These are phyloP conservation scores for Populus trichocarpa DNA, from an alignment of 441 rosid species.

Conservation along the genomic window DNA sequence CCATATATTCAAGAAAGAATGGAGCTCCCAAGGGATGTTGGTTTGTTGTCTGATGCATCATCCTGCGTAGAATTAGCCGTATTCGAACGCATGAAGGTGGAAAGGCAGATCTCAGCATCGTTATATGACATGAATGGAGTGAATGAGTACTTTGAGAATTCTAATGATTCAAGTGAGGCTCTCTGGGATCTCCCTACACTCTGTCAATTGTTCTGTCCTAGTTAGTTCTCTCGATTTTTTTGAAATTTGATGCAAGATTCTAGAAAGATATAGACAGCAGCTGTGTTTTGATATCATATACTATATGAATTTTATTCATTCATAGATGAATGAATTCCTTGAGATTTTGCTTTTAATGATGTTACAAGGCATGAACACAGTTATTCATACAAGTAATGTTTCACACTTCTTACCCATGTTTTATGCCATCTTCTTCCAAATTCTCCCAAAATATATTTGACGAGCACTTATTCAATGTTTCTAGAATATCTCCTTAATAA, in stretches of 20 bases:
- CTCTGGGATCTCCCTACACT: conserved; percentile 60
- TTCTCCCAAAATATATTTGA: too few relatives aligned
- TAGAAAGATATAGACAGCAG: not conserved
- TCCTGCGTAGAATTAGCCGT: conserved; percentile 27
- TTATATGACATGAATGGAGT: conserved; percentile 54
- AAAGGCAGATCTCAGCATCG: conserved; percentile 19
- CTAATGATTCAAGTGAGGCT: conserved; percentile 39
- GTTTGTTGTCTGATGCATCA: conserved; percentile 8
- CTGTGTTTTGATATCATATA: not conserved
- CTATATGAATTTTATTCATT: not conserved
- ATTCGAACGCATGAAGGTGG: conserved; percentile 43
- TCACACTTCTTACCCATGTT: not conserved
- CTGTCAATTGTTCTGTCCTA: conserved; percentile 34
- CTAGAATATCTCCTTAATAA: not conserved
- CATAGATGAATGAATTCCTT: not conserved
- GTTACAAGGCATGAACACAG: not conserved
- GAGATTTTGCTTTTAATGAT: not conserved
- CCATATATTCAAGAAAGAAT: conserved; percentile 32
- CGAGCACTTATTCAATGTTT: too few relatives aligned
- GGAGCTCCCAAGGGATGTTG: conserved; percentile 27
- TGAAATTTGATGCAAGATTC: too few relatives aligned
- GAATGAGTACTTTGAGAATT: conserved; percentile 38
- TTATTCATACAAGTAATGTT: not conserved
- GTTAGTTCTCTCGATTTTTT: not conserved
- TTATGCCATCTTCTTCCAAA: not conserved